These are phyloP conservation scores for Antrodiella citrinella DNA, from an alignment of 768 basidiomycete species.

Conservation along the genomic window DNA sequence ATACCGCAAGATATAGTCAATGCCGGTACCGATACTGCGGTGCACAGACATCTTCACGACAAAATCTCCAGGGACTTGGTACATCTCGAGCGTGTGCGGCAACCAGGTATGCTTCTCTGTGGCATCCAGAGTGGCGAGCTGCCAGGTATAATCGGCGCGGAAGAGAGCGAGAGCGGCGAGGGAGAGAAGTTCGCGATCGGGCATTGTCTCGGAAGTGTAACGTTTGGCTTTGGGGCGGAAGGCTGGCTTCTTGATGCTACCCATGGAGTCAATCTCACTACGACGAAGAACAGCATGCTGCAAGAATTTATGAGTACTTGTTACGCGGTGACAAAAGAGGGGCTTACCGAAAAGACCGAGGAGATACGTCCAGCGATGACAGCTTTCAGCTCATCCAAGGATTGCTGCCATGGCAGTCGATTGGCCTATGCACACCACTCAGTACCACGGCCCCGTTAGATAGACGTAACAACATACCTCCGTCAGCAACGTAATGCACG, in stretches of 20 bases:
- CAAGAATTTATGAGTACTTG: background rate
- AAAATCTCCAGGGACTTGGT: slow-evolving; percentile 55
- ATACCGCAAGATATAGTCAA: slow-evolving; percentile 36
- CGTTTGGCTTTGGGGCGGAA: slow-evolving; percentile 56
- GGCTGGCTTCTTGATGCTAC: slow-evolving; percentile 44
- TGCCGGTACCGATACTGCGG: slow-evolving; percentile 37
- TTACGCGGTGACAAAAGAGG: background rate
- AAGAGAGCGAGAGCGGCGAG: slow-evolving; percentile 64
- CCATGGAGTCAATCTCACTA: slow-evolving; percentile 53
- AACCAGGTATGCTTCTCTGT: slow-evolving; percentile 40
- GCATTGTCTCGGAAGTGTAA: slow-evolving; percentile 47
- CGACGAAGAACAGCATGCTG: slow-evolving; percentile 34
- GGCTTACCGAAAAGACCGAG: slow-evolving; percentile 47
- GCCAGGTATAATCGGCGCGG: slow-evolving; percentile 50
- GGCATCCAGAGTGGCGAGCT: slow-evolving; percentile 35
- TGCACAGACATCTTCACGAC: slow-evolving; percentile 58
- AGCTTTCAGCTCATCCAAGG: slow-evolving; percentile 40
- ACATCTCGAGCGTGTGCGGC: slow-evolving; percentile 40
- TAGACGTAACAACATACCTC: slow-evolving; percentile 52
- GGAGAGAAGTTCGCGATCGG: slow-evolving; percentile 63
- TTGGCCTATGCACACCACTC: slow-evolving; percentile 36
- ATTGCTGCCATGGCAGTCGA: slow-evolving; percentile 49
- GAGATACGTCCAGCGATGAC: slow-evolving; percentile 41
- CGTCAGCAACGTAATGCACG: slow-evolving; percentile 56
- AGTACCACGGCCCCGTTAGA: no score